Evolutionary conservation across 148 eudicot species (phyloP).

Genomic region (Cornus florida): DNA sequence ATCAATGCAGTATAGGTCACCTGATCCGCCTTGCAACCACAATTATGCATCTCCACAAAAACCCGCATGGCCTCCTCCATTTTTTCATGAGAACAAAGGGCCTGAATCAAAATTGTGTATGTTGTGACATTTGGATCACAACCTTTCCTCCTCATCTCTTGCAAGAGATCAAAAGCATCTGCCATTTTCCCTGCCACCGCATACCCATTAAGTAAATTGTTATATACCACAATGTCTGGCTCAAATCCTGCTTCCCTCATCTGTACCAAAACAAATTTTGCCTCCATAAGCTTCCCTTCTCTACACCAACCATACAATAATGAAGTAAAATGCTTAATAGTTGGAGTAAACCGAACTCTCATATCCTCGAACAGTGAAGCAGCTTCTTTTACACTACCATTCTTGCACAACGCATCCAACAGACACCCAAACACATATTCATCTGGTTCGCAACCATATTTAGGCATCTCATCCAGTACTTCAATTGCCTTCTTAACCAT

Average conservation of each 20-base stretch:
- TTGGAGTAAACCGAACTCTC: slow-evolving; percentile 69
- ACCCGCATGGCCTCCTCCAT: slow-evolving; percentile 79
- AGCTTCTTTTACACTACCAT: slow-evolving; percentile 93
- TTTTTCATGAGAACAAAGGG: slow-evolving; percentile 71
- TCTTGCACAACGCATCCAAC: slow-evolving; percentile 91
- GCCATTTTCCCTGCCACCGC: slow-evolving; percentile 75
- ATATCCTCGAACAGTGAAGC: slow-evolving; percentile 85
- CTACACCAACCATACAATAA: slow-evolving; percentile 90
- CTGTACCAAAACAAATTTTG: slow-evolving; percentile 77
- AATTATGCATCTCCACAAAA: slow-evolving; percentile 62
- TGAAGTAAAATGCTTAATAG: slow-evolving; percentile 83
- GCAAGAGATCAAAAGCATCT: slow-evolving; percentile 83
- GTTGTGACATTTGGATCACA: slow-evolving; percentile 86
- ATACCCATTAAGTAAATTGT: slow-evolving; percentile 85
- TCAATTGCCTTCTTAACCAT: slow-evolving; percentile 94
- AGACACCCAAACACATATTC: slow-evolving; percentile 91
- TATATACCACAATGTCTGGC: slow-evolving; percentile 87
- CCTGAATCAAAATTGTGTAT: slow-evolving; percentile 82
- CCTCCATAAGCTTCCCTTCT: slow-evolving; percentile 87
- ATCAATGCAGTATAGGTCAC: slow-evolving; percentile 79
- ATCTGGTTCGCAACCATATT: slow-evolving; percentile 90
- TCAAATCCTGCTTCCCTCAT: slow-evolving; percentile 86
- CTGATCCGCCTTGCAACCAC: slow-evolving; percentile 79
- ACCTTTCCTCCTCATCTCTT: slow-evolving; percentile 90
- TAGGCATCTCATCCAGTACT: slow-evolving; percentile 93